Base-by-base conservation (phyloP, 2,329 filamentous ascomycete genomes). In the Rhynchosporium secalis region DNA sequence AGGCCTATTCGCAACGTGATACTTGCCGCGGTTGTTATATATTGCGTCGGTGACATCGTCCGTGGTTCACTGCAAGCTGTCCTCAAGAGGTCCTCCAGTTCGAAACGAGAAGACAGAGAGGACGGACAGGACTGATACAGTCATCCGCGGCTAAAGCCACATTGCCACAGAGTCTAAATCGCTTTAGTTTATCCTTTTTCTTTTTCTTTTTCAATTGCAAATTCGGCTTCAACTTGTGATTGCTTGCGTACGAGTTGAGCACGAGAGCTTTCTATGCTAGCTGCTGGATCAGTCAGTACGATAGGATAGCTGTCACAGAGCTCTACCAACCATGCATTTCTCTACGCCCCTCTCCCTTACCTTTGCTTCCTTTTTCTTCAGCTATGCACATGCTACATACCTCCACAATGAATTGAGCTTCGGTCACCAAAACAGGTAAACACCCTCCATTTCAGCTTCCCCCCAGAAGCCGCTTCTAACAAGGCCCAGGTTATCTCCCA, bases 1-100 rank as follows among this genome's bases (percentile, higher is more conserved):
- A 79, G 78, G 66, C 82, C 84, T 69, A 72, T 82, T 62, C 79
- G 81, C 61, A 75, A 81, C 68, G 76, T 78, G 62, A 72, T 83
- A 56, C 77, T 83, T 68, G 78, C 78, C 49, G 71, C 80, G 66
- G 77, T 82, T 65, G 73, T 81, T 65, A 66, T 73, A 49, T 73
- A 71, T 60, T 71, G 66, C 64, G 56, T 70, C 45, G 68, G 65
- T 56, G 68, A 80, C 79, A 70, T 78, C 76, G 73, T 77, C 74
- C 67, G 75, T 49, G 51, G 29, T 28, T 61, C 66, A 36, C 52
- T 72, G 66, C 68, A 72, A 72, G 66, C 68, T 72, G 70, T 73
- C 70, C 69, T 73, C 59, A 68, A 65, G 51, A 60, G 57, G 36
- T 48, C 26, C 40, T 43, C 40, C 40, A 59, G 56, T 36, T 48